Base-by-base conservation (phyloP, 257 asterid species). In the Lavandula angustifolia region DNA sequence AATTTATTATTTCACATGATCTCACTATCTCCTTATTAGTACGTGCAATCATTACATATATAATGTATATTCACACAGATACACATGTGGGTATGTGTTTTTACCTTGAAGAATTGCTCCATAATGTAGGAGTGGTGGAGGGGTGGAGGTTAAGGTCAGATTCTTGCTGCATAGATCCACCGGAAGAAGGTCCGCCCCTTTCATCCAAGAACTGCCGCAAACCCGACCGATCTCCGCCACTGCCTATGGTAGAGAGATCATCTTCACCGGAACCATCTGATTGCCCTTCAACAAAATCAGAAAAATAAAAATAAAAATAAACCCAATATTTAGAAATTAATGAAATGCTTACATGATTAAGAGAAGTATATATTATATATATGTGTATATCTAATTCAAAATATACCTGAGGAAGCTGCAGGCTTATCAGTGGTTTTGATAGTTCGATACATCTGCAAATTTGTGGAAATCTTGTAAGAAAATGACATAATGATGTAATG, bases 231-330 rank as follows among this genome's bases (percentile, higher is more conserved):
- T 80, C 89, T 3, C 79, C 82, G n/a, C 74, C 75, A 34, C 91
- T 85, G 3, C 92, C 95, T 0, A 88, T 64, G 4, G 92, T 80
- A 34, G 96, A 81, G 11, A 91, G 80, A 65, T 91, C 96, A 29
- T 91, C 98, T 42, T 91, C 98, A 0, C 96, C 95, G 6, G 98
- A 91, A 35, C 96, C 96, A 58, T 91, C 98, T 46, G 98, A 91
- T 76, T 88, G 96, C 64, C 95, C 96, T 91, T 75, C 48, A 75
- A 44, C 7, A 40, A 61, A 50, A 5, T 7, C 40, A 44, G 9
- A 54, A 10, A 13, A 52, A 17, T 22, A 7, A 44, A 4, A 51
- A 11, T 14, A 6, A 16, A 10, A 48, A 50, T 7, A 40, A 18
- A 3, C 27, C 29, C 32, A 56, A 59, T 34, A 62, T 7, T 58